Conservation (phyloP, 768 basidiomycete genomes). For the Podaxis sp. region DNA sequence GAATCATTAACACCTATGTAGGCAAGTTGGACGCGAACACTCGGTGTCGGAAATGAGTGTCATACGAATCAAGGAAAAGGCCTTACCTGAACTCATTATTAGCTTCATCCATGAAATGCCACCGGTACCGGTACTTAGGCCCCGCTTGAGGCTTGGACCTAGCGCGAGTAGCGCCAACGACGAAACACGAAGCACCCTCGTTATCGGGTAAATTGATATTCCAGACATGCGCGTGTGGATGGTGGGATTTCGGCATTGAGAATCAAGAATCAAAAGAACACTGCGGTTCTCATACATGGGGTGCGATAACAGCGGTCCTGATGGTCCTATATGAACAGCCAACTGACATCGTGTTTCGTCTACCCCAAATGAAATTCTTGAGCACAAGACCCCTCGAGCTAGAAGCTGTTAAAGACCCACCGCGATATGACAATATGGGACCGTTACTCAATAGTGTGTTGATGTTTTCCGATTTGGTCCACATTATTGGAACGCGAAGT, state of each 20-base stretch:
- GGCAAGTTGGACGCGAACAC: constrained; percentile 2
- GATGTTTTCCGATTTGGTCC: background rate
- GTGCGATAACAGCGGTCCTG: constrained; percentile 6
- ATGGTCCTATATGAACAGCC: background rate
- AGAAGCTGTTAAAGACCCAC: constrained; percentile 3
- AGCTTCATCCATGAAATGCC: background rate
- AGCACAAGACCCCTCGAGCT: background rate
- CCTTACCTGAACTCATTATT: background rate
- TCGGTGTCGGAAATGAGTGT: background rate
- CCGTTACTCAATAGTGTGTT: background rate
- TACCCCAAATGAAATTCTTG: background rate
- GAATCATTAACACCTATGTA: background rate
- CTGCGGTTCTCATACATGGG: background rate
- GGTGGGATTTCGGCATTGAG: background rate
- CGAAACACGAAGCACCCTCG: background rate
- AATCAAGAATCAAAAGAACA: background rate
- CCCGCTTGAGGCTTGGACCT: background rate
- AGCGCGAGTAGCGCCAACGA: background rate
- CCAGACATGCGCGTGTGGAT: background rate
- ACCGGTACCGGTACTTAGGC: background rate
- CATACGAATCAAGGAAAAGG: constrained; percentile 4
- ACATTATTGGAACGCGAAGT: background rate
- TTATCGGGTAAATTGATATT: background rate
- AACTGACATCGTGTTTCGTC: background rate
- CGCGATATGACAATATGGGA: background rate